A percentile compares a stretch with the other conserved stretches of the same genome.
Conservation (phyloP, 2,329 filamentous ascomycete genomes). For the Pyrenochaeta sp. region DNA sequence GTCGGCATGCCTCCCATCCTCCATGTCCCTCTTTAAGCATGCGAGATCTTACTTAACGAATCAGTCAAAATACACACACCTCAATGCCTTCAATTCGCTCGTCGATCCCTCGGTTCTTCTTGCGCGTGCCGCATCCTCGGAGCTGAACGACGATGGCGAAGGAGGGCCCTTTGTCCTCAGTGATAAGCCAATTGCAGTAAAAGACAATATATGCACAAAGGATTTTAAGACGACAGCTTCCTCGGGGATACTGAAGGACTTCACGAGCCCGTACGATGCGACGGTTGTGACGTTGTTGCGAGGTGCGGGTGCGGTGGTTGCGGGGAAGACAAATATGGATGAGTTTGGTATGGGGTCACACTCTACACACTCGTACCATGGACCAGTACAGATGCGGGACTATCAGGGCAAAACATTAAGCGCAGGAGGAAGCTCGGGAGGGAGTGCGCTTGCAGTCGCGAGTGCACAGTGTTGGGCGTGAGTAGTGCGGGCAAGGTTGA, state of each 20-base stretch:
- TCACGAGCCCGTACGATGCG: constrained; percentile 80
- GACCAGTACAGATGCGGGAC: constrained; percentile 61
- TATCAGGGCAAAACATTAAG: constrained; percentile 55
- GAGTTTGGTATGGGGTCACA: constrained; percentile 97
- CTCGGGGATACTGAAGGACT: constrained; percentile 73
- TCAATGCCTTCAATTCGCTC: constrained; percentile 51
- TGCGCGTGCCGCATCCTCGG: constrained; percentile 26
- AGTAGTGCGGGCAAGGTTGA: constrained; percentile 32
- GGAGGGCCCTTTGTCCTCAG: constrained; percentile 9
- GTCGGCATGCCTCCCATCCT: constrained; percentile 34
- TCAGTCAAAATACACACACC: constrained; percentile 38
- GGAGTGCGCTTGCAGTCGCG: constrained; percentile 86
- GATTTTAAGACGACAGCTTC: constrained; percentile 76
- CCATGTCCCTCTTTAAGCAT: constrained; percentile 51
- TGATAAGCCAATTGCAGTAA: constrained; percentile 55
- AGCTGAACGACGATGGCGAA: constrained; percentile 9
- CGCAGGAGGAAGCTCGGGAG: constrained; percentile 76
- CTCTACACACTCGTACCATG: constrained; percentile 72
- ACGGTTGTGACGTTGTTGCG: constrained; percentile 77
- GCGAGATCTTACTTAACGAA: constrained; percentile 48
- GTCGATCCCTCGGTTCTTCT: constrained; percentile 32
- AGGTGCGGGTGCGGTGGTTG: constrained; percentile 67
- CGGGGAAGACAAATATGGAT: constrained; percentile 91
- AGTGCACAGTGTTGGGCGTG: constrained; percentile 67
- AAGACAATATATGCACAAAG: constrained; percentile 61